Evolutionary conservation across 139 green algal genomes (phyloP), one percentile per base, ranked within the genome.

Genomic region (Chlorella sorokiniana): DNA sequence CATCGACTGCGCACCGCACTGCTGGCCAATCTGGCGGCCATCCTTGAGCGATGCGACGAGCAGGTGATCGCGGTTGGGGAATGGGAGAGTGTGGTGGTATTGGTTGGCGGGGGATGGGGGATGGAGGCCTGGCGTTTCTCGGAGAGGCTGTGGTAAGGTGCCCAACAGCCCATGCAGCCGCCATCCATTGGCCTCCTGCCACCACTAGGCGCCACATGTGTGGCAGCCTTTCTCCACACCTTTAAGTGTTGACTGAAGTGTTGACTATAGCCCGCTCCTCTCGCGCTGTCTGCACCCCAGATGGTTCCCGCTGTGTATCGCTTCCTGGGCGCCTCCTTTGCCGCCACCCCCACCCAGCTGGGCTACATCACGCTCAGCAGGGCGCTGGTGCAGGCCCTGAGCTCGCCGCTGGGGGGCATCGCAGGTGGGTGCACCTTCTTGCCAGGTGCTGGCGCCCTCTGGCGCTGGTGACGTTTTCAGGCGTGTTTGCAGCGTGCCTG

Each of bases 251-350:
- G n/a, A n/a, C n/a, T n/a, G n/a, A 37, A 37, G 20, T 65, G 16
- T 44, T 70, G 10, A 3, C 31, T 9, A 23, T 65, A 23, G 20
- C n/a, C 33, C 5, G 10, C 3, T 3, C 10, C 45, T 23, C 18
- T 29, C 1, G 4, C 8, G 11, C 31, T 38, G 9, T 14, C 27
- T 29, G 2, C 42, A 22, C 42, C 51, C 37, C 84, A 91, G 75
- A 90, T 94, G 44, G 81, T 97, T 14, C 93, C 93, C 23, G 93
- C 93, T 1, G 84, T 97, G 23, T 97, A 97, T 72, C 81, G 86
- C n/a, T 90, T 81, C 54, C 71, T 96, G 23, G 93, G 91, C 16
- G 79, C 69, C 29, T 87, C 87, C 1, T 86, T 95, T 11, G 25
- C 81, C 23, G 92, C 92, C 42, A 92, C 85, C 4, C 94, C 94